Evolutionary conservation across 495 filamentous ascomycete species (phyloP).

Genomic region (Entonaema liquescens): DNA sequence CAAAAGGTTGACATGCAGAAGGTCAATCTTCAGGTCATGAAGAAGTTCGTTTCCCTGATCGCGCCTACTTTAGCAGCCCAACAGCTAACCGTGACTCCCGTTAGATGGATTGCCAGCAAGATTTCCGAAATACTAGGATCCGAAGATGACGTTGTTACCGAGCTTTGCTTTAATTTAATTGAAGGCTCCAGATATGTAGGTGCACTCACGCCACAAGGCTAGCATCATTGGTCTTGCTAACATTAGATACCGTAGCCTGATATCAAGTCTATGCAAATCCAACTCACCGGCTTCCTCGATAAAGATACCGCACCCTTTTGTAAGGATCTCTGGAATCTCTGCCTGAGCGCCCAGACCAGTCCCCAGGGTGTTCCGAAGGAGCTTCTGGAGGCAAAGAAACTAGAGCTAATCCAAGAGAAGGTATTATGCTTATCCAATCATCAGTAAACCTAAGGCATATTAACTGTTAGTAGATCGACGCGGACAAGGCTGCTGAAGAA

Average conservation of each 20-base stretch:
- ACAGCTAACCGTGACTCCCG: constrained; percentile 35
- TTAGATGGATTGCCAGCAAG: constrained; percentile 89
- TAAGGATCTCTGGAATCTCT: constrained; percentile 90
- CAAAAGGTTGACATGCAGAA: constrained; percentile 97
- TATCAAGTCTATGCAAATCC: constrained; percentile 92
- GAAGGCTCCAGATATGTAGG: constrained; percentile 83
- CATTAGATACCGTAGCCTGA: constrained; percentile 71
- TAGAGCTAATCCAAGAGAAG: constrained; percentile 92
- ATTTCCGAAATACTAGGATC: constrained; percentile 86
- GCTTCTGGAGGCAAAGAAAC: constrained; percentile 93
- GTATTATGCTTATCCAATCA: constrained; percentile 53
- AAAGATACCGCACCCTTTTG: constrained; percentile 92
- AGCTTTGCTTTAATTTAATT: constrained; percentile 88
- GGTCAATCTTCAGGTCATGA: constrained; percentile 96
- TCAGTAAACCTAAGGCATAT: neutral
- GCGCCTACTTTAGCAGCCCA: neutral
- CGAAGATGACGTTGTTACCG: constrained; percentile 95
- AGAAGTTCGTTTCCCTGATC: constrained; percentile 70
- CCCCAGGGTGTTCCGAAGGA: constrained; percentile 93
- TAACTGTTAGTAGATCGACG: constrained; percentile 69
- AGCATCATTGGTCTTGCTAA: constrained; percentile 22
- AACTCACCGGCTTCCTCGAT: constrained; percentile 92
- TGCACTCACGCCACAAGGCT: constrained; percentile 34
- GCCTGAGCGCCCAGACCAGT: constrained; percentile 87
- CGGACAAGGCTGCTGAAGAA: constrained; percentile 82